phyloP scores from a whole-genome alignment of 495 filamentous ascomycete species.

The Penicillium arizonense region DNA sequence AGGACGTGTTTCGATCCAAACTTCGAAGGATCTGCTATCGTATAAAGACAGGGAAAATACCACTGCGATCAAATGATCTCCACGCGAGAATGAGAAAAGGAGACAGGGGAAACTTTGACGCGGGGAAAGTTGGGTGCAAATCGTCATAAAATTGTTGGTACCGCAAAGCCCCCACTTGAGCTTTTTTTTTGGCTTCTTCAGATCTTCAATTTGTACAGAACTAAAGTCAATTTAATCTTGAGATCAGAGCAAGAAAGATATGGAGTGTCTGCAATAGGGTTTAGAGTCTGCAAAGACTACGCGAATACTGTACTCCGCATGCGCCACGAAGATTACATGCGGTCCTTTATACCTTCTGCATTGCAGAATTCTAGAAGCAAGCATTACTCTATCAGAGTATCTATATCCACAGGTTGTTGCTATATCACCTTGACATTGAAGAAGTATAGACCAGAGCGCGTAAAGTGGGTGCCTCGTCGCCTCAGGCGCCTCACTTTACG shows the following conservation, averaged over 20 bases:
- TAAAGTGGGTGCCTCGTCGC: conserved; percentile 18
- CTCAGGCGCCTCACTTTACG: conserved; percentile 42
- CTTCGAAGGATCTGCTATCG: too few species aligned
- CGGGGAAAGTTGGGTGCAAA: conserved; percentile 7
- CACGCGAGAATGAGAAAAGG: not conserved
- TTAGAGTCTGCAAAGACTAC: too few species aligned
- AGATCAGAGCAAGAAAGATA: too few species aligned
- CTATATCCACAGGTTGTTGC: too few species aligned
- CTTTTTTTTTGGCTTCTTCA: not conserved
- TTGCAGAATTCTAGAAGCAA: too few species aligned
- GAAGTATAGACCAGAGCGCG: not conserved
- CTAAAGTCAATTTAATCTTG: too few species aligned
- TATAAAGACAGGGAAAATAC: too few species aligned
- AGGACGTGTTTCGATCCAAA: too few species aligned
- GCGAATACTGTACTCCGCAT: too few species aligned
- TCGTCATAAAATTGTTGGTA: conserved; percentile 2
- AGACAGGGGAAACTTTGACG: not conserved
- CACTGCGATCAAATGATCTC: not conserved
- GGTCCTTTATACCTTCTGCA: not conserved
- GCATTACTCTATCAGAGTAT: too few species aligned
- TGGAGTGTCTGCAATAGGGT: too few species aligned
- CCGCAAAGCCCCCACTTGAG: conserved; percentile 2
- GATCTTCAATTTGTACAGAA: not conserved
- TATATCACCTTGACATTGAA: not conserved
- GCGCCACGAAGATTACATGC: too few species aligned